phyloP scores from a whole-genome alignment of 208 protist species.

The Trypanosoma theileri region DNA sequence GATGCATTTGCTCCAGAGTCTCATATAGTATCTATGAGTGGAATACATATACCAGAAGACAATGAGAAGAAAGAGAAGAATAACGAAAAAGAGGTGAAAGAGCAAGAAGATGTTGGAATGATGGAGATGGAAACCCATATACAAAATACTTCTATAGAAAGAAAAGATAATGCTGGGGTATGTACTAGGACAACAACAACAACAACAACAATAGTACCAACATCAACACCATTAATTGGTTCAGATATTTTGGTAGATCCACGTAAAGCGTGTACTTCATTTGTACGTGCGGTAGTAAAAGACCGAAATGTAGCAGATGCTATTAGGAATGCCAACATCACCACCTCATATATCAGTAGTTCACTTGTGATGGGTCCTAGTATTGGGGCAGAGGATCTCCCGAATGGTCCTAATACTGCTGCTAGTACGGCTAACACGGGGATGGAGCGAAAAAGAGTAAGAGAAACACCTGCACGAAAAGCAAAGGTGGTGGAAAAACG shows the following conservation, averaged over 20 bases:
- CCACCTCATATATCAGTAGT: constrained; percentile 71
- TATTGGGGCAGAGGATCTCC: constrained; percentile 25
- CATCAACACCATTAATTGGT: constrained; percentile 1
- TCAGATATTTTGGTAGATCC: constrained; percentile 53
- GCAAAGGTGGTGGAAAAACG: constrained; percentile 4
- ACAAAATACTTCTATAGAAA: no score
- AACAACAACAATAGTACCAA: neutral
- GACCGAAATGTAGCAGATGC: constrained; percentile 54
- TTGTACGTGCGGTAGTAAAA: constrained; percentile 53
- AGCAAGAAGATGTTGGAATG: neutral
- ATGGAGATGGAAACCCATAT: no score
- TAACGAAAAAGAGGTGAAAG: neutral
- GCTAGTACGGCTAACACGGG: neutral
- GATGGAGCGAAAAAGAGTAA: neutral
- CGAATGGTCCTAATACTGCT: neutral
- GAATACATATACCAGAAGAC: constrained; percentile 3
- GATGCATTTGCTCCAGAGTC: constrained; percentile 55
- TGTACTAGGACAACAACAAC: neutral
- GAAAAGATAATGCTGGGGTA: no score
- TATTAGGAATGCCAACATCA: constrained; percentile 75
- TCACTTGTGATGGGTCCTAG: constrained; percentile 50
- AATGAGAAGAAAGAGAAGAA: constrained; percentile 19
- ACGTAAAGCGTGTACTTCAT: constrained; percentile 31
- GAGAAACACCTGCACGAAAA: neutral
- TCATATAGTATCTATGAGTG: constrained; percentile 9